Conservation (phyloP, 495 filamentous ascomycete genomes). For the Wilcoxina mikolae region DNA sequence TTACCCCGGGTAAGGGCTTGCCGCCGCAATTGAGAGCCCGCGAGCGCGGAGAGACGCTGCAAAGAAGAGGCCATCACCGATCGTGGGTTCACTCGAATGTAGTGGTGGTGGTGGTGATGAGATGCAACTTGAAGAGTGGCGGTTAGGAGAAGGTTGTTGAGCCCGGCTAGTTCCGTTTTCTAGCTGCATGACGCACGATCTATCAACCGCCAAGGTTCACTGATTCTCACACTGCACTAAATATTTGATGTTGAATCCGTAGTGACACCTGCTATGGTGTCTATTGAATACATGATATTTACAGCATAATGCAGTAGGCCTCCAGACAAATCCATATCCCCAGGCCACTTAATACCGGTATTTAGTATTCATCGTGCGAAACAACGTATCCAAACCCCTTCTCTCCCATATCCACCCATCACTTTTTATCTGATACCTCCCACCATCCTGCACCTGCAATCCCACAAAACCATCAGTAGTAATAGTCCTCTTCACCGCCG, state of each 20-base stretch:
- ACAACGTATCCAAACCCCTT: slow-evolving; percentile 22
- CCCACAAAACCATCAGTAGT: slow-evolving; percentile 14
- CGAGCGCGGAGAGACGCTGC: slow-evolving; percentile 31
- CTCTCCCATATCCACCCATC: slow-evolving; percentile 28
- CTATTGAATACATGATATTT: too few relatives aligned
- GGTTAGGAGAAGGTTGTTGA: not conserved
- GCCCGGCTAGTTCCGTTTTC: too few relatives aligned
- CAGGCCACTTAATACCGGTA: not conserved
- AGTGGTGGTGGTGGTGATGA: not conserved
- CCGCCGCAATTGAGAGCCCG: slow-evolving; percentile 33
- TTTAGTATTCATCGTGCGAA: slow-evolving; percentile 1
- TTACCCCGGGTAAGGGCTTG: slow-evolving; percentile 40
- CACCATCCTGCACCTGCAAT: slow-evolving; percentile 15
- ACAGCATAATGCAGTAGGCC: too few relatives aligned
- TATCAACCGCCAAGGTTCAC: too few relatives aligned
- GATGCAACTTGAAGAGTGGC: not conserved
- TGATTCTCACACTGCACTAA: too few relatives aligned
- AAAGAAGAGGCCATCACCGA: slow-evolving; percentile 33
- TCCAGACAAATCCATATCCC: too few relatives aligned
- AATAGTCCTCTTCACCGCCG: not conserved
- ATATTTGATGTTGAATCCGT: too few relatives aligned
- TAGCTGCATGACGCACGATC: not conserved
- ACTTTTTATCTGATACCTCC: slow-evolving; percentile 15
- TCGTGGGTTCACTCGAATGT: not conserved
- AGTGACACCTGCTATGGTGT: too few relatives aligned